A percentile compares a stretch with the other conserved stretches of the same genome.
Evolutionary conservation across 2,329 filamentous ascomycete species (phyloP).

Genomic region (Cladobotryum protrusum): DNA sequence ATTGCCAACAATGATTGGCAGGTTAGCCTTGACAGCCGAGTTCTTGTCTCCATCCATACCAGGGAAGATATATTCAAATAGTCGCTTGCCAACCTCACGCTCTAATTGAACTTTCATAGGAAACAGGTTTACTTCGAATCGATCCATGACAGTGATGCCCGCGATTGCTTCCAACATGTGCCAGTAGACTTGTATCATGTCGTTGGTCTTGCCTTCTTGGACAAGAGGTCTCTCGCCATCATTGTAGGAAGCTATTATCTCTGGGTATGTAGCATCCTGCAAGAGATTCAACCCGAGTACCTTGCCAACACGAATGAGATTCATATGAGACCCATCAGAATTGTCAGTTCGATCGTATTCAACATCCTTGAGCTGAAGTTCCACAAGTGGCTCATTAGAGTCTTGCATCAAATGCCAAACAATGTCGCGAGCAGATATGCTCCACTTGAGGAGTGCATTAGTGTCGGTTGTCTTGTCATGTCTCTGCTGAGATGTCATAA

Average conservation of each 20-base stretch:
- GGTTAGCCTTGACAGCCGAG: constrained; percentile 47
- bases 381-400: constrained; percentile 78
- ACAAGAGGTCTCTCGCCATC: constrained; percentile 54
- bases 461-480: constrained; percentile 65
- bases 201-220: constrained; percentile 42
- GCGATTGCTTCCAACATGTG: constrained; percentile 97
- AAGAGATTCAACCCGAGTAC: constrained; percentile 87
- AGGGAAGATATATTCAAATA: constrained; percentile 98
- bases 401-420: constrained; percentile 95
- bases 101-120: constrained; percentile 93
- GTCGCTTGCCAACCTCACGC: constrained; percentile 80
- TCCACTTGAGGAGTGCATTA: constrained; percentile 81
- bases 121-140: constrained; percentile 91
- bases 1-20: constrained; percentile 51
- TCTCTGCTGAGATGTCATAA: constrained; percentile 90
- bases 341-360: constrained; percentile 95
- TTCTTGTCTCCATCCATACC: constrained; percentile 57
- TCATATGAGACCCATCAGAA: constrained; percentile 92
- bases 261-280: constrained; percentile 84
- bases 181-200: constrained; percentile 94
- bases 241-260: constrained; percentile 88
- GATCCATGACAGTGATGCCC: constrained; percentile 93
- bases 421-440: constrained; percentile 88
- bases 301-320: constrained; percentile 80
- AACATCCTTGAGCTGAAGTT: constrained; percentile 86